These are phyloP conservation scores for Polygonum maritimum DNA, from an alignment of 148 eudicot genomes.

Conservation along the genomic window DNA sequence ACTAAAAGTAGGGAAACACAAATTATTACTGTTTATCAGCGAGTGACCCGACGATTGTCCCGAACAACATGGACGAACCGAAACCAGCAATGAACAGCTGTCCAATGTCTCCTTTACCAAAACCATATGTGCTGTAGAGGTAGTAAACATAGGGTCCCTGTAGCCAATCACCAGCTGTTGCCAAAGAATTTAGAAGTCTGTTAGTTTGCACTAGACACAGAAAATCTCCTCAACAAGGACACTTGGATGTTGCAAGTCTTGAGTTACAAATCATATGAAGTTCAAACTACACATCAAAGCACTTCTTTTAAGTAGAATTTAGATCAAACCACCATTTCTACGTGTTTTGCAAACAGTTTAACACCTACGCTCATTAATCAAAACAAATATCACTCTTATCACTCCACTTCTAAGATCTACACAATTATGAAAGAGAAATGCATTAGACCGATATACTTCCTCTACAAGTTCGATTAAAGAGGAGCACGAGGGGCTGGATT, in stretches of 20 bases:
- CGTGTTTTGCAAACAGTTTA: too few species aligned
- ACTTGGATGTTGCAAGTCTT: background rate
- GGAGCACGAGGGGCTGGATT: background rate
- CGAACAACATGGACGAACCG: conserved; percentile 98
- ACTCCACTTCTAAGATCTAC: too few species aligned
- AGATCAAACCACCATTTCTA: too few species aligned
- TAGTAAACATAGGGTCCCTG: conserved; percentile 96
- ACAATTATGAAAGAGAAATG: too few species aligned
- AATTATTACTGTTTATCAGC: conserved; percentile 74
- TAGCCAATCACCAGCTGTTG: conserved; percentile 92
- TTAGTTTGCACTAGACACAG: background rate
- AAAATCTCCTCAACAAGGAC: background rate
- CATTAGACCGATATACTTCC: too few species aligned
- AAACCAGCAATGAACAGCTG: conserved; percentile 97
- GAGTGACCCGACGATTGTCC: conserved; percentile 87
- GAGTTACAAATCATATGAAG: background rate
- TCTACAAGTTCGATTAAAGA: too few species aligned
- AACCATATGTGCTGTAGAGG: conserved; percentile 85
- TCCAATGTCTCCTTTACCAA: conserved; percentile 80
- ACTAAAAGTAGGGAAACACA: background rate
- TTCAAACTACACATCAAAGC: background rate
- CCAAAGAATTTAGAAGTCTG: conserved; percentile 10
- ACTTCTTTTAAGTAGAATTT: too few species aligned
- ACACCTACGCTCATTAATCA: too few species aligned
- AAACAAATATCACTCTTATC: too few species aligned